Conservation (phyloP, 2,329 filamentous ascomycete genomes). For the Penicillium sp. region DNA sequence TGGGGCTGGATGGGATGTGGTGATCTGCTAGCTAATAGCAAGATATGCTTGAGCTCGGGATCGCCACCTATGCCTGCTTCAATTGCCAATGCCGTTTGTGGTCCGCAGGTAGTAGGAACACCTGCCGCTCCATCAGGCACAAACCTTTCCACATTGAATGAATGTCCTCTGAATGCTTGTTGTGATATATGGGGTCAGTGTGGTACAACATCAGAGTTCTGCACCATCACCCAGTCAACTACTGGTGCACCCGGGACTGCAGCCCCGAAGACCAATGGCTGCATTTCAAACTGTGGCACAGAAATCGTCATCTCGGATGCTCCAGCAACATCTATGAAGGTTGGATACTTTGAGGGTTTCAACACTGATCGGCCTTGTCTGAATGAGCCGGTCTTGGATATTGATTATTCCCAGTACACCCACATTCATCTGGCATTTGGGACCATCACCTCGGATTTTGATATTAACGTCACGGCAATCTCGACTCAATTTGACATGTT, state of each 20-base stretch:
- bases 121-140: background rate
- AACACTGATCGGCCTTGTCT: conserved; percentile 41
- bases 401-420: conserved; percentile 20
- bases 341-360: conserved; percentile 44
- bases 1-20: conserved; percentile 16
- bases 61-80: conserved; percentile 8
- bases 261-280: conserved; percentile 40
- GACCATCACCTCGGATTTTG: conserved; percentile 40
- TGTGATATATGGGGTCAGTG: conserved; percentile 54
- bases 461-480: conserved; percentile 32
- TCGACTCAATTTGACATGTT: conserved; percentile 43
- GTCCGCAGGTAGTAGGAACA: conserved; percentile 13
- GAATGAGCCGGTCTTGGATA: conserved; percentile 32
- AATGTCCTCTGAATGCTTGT: conserved; percentile 53
- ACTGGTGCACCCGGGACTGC: conserved; percentile 48
- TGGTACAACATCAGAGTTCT: conserved; percentile 54
- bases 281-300: conserved; percentile 49
- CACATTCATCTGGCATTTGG: conserved; percentile 38
- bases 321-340: background rate
- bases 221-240: conserved; percentile 34
- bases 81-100: conserved; percentile 12
- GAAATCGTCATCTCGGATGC: conserved; percentile 20
- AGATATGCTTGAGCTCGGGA: conserved; percentile 16
- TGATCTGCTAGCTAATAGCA: background rate
- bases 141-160: conserved; percentile 49